phyloP scores from a whole-genome alignment of 2,329 filamentous ascomycete species.

The Penicillium brasilianum region DNA sequence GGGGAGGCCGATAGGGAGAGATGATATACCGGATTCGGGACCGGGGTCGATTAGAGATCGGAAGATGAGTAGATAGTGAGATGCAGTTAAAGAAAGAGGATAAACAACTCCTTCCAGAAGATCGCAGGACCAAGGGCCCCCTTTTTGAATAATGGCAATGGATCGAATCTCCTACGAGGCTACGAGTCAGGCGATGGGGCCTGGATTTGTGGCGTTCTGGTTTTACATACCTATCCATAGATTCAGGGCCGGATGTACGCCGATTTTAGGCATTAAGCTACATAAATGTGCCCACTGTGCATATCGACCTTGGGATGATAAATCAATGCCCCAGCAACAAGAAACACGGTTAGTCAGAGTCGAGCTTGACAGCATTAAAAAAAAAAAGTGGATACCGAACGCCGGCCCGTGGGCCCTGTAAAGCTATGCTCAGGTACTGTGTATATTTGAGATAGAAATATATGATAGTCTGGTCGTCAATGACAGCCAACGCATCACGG shows the following conservation, averaged over 20 bases:
- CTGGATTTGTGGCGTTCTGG: conserved; percentile 15
- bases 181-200: not conserved
- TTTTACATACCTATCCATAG: conserved; percentile 6
- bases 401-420: not conserved
- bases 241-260: conserved; percentile 15
- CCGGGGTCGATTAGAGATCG: not conserved
- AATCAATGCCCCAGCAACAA: not conserved
- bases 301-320: conserved; percentile 7
- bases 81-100: not conserved
- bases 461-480: not conserved
- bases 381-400: not conserved
- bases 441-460: not conserved
- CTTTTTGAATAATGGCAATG: conserved; percentile 9
- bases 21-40: conserved; percentile 14
- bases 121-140: not conserved
- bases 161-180: not conserved
- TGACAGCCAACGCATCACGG: not conserved
- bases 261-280: conserved; percentile 14
- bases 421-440: not conserved
- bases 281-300: conserved; percentile 13
- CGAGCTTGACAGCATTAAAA: not conserved
- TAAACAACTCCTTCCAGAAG: not conserved
- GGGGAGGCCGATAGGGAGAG: conserved; percentile 3
- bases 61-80: not conserved
- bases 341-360: conserved; percentile 5